phyloP scores from a whole-genome alignment of 768 basidiomycete genomes.

The Tylopilus plumbeoviolaceoides region DNA sequence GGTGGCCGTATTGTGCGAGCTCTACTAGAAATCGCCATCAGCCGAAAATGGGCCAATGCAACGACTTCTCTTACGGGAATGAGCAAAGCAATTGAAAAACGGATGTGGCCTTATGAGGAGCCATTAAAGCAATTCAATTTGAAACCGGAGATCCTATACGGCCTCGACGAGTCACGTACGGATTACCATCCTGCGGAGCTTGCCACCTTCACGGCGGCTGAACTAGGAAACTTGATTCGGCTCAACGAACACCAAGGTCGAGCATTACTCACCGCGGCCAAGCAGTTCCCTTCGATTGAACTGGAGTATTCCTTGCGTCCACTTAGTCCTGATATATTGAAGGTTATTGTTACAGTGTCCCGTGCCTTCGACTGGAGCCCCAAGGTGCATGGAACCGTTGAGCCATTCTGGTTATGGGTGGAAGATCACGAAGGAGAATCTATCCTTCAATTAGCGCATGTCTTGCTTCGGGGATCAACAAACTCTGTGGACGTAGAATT shows the following conservation, averaged over 20 bases:
- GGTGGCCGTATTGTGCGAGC: constrained; percentile 93
- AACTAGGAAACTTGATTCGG: constrained; percentile 77
- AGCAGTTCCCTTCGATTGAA: constrained; percentile 73
- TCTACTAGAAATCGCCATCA: constrained; percentile 89
- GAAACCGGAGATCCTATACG: constrained; percentile 72
- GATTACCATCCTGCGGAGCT: constrained; percentile 76
- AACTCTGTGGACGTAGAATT: constrained; percentile 65
- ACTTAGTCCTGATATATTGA: constrained; percentile 78
- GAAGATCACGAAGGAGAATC: constrained; percentile 79
- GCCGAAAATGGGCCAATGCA: constrained; percentile 85
- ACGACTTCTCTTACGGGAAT: constrained; percentile 79
- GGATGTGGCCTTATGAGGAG: constrained; percentile 93
- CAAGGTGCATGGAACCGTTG: constrained; percentile 66
- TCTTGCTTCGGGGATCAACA: constrained; percentile 68
- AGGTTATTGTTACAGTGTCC: constrained; percentile 59
- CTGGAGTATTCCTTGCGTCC: constrained; percentile 74
- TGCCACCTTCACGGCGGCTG: constrained; percentile 56
- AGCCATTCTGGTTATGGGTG: constrained; percentile 96
- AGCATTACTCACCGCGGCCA: constrained; percentile 74
- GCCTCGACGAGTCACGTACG: constrained; percentile 74
- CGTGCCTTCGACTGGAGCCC: constrained; percentile 78
- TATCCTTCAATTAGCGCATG: constrained; percentile 76
- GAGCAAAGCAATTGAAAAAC: constrained; percentile 90
- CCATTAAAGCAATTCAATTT: constrained; percentile 81
- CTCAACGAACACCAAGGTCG: constrained; percentile 82